Percentiles rank a stretch among this genome's conserved stretches.
Conservation (phyloP, 2,329 filamentous ascomycete species). For the Escovopsis weberi region DNA sequence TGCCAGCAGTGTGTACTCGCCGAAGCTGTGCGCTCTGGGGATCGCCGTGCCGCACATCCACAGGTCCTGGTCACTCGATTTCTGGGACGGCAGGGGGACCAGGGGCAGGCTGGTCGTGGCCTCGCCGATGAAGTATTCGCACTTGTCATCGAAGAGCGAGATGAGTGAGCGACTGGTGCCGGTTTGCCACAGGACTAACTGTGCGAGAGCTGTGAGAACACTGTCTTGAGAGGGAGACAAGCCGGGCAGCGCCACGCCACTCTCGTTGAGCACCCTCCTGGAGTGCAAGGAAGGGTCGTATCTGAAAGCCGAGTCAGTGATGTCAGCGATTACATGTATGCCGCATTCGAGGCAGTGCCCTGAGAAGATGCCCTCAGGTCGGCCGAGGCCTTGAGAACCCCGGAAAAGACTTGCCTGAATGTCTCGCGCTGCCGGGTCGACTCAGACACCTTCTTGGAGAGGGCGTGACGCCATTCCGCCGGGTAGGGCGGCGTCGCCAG, state of each 20-base stretch:
- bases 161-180: conserved; percentile 26
- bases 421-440: conserved; percentile 6
- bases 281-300: conserved; percentile 4
- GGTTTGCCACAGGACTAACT: conserved; percentile 29
- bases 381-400: neutral
- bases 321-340: neutral
- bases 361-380: no score
- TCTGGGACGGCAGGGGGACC: conserved; percentile 1
- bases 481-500: neutral
- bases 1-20: conserved; percentile 9
- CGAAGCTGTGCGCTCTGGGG: conserved; percentile 9
- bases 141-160: conserved; percentile 30
- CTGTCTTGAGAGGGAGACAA: conserved; percentile 15
- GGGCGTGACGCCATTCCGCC: conserved; percentile 4
- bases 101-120: conserved; percentile 25
- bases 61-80: conserved; percentile 2
- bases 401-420: conserved; percentile 4
- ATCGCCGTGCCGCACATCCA: conserved; percentile 10
- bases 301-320: neutral
- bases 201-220: conserved; percentile 29
- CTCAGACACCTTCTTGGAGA: conserved; percentile 4
- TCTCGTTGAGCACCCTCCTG: conserved; percentile 1
- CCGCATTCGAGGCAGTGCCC: no score
- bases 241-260: conserved; percentile 2
- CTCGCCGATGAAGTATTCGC: conserved; percentile 33